phyloP scores from a whole-genome alignment of 306 rosid genomes.

The Crataegus laevigata region DNA sequence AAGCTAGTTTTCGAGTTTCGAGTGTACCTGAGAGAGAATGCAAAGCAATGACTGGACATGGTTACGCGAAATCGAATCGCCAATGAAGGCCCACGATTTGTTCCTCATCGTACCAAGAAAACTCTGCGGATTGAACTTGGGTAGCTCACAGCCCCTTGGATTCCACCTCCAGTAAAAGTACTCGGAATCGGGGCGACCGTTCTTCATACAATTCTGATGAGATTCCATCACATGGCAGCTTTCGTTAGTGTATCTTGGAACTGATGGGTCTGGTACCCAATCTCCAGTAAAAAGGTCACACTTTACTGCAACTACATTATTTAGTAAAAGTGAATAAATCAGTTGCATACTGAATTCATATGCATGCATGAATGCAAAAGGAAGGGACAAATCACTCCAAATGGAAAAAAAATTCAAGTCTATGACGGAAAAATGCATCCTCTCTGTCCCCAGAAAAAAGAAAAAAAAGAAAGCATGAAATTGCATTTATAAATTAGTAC shows the following conservation, averaged over 20 bases:
- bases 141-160: constrained; percentile 53
- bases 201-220: constrained; percentile 76
- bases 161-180: constrained; percentile 78
- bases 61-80: constrained; percentile 83
- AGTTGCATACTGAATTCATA: background rate
- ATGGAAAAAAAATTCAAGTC: background rate
- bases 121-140: constrained; percentile 45
- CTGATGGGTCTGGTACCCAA: constrained; percentile 60
- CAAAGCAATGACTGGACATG: constrained; percentile 75
- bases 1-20: background rate
- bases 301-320: constrained; percentile 21
- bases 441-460: background rate
- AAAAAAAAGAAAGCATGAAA: background rate
- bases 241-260: constrained; percentile 59
- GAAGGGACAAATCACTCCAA: too few species aligned
- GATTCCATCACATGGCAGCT: constrained; percentile 57
- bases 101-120: constrained; percentile 63
- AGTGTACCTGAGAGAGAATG: constrained; percentile 66
- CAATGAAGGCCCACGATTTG: constrained; percentile 62
- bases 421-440: background rate
- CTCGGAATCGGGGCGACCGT: constrained; percentile 71
- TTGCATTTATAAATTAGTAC: background rate
- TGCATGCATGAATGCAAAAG: background rate
- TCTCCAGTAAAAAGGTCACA: constrained; percentile 74
- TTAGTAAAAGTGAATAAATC: background rate